Conservation (phyloP, 148 eudicot genomes). For the Camellia japonica region DNA sequence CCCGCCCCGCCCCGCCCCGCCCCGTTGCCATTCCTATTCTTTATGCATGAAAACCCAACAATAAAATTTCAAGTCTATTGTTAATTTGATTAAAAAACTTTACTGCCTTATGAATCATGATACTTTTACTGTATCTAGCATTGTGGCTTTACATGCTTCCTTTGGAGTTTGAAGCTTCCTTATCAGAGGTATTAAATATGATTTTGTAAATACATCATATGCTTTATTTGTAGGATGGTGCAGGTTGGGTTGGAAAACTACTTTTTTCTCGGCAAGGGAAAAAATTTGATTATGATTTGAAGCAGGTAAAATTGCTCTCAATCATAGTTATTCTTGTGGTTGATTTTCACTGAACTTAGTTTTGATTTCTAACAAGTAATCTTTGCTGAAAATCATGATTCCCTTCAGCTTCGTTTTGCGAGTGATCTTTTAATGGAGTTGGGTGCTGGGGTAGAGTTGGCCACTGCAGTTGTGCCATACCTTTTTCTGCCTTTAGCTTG, state of each 20-base stretch:
- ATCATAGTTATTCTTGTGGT: neutral
- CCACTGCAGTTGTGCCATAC: constrained; percentile 90
- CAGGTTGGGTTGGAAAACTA: constrained; percentile 97
- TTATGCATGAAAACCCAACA: too few relatives aligned
- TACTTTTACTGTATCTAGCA: too few relatives aligned
- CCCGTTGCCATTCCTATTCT: too few relatives aligned
- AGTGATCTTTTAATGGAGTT: constrained; percentile 96
- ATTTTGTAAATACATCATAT: neutral
- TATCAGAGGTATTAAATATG: neutral
- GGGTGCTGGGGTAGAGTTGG: constrained; percentile 96
- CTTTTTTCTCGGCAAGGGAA: constrained; percentile 92
- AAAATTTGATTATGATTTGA: constrained; percentile 95
- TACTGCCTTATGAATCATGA: too few relatives aligned
- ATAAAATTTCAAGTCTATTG: neutral
- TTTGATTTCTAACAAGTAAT: neutral
- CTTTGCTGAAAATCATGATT: constrained; percentile 7
- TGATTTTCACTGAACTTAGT: neutral
- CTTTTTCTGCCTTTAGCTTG: constrained; percentile 97
- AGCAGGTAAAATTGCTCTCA: constrained; percentile 55
- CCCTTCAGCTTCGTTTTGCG: constrained; percentile 77
- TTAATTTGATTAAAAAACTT: too few relatives aligned
- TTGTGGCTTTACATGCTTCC: neutral
- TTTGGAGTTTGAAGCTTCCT: neutral
- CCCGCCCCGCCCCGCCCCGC: too few relatives aligned
- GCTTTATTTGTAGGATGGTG: constrained; percentile 69